Evolutionary conservation across 1,284 basidiomycete species (phyloP).

Genomic region (Heterobasidion annosum): DNA sequence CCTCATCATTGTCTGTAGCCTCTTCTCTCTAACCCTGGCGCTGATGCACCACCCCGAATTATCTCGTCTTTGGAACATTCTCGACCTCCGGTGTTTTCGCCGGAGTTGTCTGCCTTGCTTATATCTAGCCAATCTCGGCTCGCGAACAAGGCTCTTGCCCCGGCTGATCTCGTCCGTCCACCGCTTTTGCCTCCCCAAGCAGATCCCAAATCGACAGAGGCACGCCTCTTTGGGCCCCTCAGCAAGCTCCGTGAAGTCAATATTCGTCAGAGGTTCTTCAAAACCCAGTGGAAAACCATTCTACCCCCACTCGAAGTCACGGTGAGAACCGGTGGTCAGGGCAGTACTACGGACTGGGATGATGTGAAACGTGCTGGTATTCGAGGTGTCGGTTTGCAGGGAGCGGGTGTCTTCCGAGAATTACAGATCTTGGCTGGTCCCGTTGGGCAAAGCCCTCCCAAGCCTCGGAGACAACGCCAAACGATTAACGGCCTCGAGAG

Average conservation of each 20-base stretch:
- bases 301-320: conserved; percentile 49
- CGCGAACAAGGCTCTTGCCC: conserved; percentile 31
- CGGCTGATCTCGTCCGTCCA: conserved; percentile 34
- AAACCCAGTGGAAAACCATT: conserved; percentile 42
- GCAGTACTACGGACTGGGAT: conserved; percentile 6
- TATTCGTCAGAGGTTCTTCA: conserved; percentile 60
- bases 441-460: conserved; percentile 5
- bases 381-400: conserved; percentile 35
- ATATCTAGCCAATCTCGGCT: conserved; percentile 39
- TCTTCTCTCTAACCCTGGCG: conserved; percentile 36
- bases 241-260: conserved; percentile 69
- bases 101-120: conserved; percentile 52
- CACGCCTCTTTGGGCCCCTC: conserved; percentile 49
- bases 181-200: conserved; percentile 48
- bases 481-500: neutral
- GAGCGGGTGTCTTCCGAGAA: conserved; percentile 33
- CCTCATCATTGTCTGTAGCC: conserved; percentile 30
- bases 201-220: conserved; percentile 49
- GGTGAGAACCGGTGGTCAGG: conserved; percentile 8
- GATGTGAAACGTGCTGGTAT: conserved; percentile 11
- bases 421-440: conserved; percentile 36
- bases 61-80: conserved; percentile 44
- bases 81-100: conserved; percentile 54
- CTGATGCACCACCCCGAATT: conserved; percentile 32
- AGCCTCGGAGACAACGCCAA: conserved; percentile 11